Evolutionary conservation across 192 early-diverging fungal genomes (phyloP).

Genomic region (Endogone sp.): DNA sequence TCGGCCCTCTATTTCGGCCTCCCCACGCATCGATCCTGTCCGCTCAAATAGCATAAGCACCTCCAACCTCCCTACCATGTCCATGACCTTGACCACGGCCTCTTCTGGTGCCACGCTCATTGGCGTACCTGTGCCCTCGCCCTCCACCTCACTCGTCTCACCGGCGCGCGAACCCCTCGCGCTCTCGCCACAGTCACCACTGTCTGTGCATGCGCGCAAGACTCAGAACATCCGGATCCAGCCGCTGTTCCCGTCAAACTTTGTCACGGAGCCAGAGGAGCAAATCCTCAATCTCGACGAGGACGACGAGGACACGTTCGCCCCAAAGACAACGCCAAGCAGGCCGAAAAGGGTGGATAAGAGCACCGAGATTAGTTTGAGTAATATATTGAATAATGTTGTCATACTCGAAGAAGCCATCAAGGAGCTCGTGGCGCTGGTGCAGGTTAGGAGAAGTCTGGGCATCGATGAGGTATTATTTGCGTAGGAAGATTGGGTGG

Average conservation of each 20-base stretch:
- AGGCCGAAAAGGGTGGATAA: conserved; percentile 30
- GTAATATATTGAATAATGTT: conserved; percentile 80
- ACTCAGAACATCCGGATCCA: conserved; percentile 45
- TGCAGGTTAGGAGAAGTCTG: conserved; percentile 73
- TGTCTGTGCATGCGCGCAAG: conserved; percentile 26
- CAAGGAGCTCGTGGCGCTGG: conserved; percentile 84
- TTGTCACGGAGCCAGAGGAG: conserved; percentile 42
- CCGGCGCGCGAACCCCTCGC: conserved; percentile 12
- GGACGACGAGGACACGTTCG: conserved; percentile 32
- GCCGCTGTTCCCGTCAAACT: conserved; percentile 50
- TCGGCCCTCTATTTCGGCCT: conserved; percentile 29
- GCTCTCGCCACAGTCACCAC: not conserved
- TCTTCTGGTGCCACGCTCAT: conserved; percentile 1
- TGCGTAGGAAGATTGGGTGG: no score
- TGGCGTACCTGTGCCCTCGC: not conserved
- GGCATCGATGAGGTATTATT: conserved; percentile 66
- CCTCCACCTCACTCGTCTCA: conserved; percentile 13
- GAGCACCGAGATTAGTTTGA: conserved; percentile 46
- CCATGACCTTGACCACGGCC: conserved; percentile 5
- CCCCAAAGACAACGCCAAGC: conserved; percentile 27
- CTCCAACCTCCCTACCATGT: conserved; percentile 3
- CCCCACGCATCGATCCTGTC: conserved; percentile 18
- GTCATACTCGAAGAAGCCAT: conserved; percentile 89
- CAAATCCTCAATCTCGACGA: conserved; percentile 34
- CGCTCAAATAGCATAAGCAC: not conserved